Evolutionary conservation across 1,139 yeast species (phyloP), one percentile per base, ranked within the genome.

Genomic region (Hanseniaspora sp.): DNA sequence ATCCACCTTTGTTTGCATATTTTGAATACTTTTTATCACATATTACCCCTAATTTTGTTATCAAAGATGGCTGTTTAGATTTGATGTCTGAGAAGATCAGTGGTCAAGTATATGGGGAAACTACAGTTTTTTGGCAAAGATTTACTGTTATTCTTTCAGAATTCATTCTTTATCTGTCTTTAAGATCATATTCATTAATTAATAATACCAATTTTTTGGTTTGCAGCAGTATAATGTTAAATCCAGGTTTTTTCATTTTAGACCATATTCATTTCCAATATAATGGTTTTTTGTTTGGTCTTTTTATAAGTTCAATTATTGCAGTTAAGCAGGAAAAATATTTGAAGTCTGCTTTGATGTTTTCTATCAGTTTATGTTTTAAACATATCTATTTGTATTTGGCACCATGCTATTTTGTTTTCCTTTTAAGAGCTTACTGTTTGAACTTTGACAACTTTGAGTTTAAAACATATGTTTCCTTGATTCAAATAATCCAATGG

Each of bases 1-100:
- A 92, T 68, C 98, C 99, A 6, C 99, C 99, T 0, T 86, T 88
- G 64, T 92, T 92, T 67, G 98, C 98, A 0, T 88, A 87, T 67
- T 90, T 92, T 62, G 98, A 92, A 67, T 87, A 90, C 84, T 43
- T 74, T 1, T 66, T 92, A 55, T 76, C 95, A 0, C 81, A 75
- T 53, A 74, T 85, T 56, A 90, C 86, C 1, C 96, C 96, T 0
- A 57, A 63, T 1, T 48, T 68, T 1, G 95, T 86, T 1, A 72
- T 70, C 18, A 66, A 72, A 0, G 96, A 92, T 66, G 95, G 95
- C 0, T 85, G 95, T 62, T 72, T 92, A 52, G 84, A 79, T 55
- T 75, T 92, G 53, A 34, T 45, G 41, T 17, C 48, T 15, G 40
- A 44, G 38, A n/a, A 43, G 2, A 82, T 80, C 0, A 77, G 72